Conservation (phyloP, 805 yeast genomes). For the Spathaspora girioi region DNA sequence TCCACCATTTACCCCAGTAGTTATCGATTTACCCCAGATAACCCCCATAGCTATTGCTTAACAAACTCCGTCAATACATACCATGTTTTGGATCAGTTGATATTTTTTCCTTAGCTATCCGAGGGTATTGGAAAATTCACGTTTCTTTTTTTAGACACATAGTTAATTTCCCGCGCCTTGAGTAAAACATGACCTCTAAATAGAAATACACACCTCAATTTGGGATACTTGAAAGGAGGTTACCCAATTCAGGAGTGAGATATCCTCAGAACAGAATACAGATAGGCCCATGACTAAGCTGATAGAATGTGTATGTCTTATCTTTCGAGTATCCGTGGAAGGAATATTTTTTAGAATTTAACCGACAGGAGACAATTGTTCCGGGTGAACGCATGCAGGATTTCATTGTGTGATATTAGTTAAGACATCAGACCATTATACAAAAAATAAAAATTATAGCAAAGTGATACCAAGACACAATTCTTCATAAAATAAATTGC, state of each 20-base stretch:
- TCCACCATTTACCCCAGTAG: not conserved
- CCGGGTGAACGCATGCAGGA: not conserved
- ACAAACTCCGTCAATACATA: too few relatives aligned
- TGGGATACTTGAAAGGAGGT: not conserved
- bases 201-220: not conserved
- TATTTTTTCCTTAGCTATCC: not conserved
- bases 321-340: not conserved
- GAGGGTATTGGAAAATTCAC: not conserved
- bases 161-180: too few relatives aligned
- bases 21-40: too few relatives aligned
- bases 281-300: too few relatives aligned
- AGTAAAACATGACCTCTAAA: too few relatives aligned
- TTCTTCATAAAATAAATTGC: too few relatives aligned
- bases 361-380: not conserved
- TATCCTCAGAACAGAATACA: too few relatives aligned
- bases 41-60: too few relatives aligned
- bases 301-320: not conserved
- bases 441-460: too few relatives aligned
- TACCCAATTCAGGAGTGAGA: not conserved
- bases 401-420: not conserved
- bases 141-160: not conserved
- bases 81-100: too few relatives aligned
- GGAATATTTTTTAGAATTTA: not conserved
- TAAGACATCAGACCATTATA: not conserved
- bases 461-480: too few relatives aligned